Conservation (phyloP, 768 basidiomycete species). For the Lentinula guzmanii region DNA sequence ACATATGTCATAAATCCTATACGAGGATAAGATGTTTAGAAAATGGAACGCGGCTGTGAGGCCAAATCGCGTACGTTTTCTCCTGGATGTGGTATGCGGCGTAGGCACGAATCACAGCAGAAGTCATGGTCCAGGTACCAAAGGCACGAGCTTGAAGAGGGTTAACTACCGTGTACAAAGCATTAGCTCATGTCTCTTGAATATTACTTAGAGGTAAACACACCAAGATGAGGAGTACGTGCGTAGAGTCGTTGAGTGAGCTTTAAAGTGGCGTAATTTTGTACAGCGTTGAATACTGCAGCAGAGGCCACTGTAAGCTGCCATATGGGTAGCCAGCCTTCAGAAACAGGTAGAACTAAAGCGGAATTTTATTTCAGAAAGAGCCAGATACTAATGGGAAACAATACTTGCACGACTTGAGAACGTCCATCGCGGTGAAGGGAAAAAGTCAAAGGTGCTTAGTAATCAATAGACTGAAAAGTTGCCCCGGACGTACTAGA, state of each 20-base stretch:
- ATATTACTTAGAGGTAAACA: not conserved
- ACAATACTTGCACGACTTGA: not conserved
- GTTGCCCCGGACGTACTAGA: not conserved
- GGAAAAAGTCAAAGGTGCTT: not conserved
- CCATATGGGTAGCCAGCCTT: conserved; percentile 82
- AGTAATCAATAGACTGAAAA: not conserved
- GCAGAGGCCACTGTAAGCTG: conserved; percentile 74
- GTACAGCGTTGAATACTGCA: conserved; percentile 80
- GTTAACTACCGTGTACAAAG: conserved; percentile 53
- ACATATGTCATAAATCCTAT: conserved; percentile 88
- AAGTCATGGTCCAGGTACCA: conserved; percentile 84
- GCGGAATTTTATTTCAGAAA: not conserved
- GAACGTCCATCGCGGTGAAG: not conserved
- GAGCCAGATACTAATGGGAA: not conserved
- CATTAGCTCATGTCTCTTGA: not conserved
- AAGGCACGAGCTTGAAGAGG: conserved; percentile 85
- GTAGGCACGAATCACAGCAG: conserved; percentile 77
- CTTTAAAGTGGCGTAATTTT: conserved; percentile 75
- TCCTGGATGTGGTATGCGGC: conserved; percentile 86
- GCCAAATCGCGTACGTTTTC: conserved; percentile 54
- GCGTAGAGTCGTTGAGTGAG: conserved; percentile 77
- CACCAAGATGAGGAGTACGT: conserved; percentile 21
- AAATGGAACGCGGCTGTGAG: conserved; percentile 7
- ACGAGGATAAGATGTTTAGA: conserved; percentile 3
- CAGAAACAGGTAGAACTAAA: conserved; percentile 56